Evolutionary conservation across 345 rosid genomes (phyloP).

Genomic region (Trapa bicornis): DNA sequence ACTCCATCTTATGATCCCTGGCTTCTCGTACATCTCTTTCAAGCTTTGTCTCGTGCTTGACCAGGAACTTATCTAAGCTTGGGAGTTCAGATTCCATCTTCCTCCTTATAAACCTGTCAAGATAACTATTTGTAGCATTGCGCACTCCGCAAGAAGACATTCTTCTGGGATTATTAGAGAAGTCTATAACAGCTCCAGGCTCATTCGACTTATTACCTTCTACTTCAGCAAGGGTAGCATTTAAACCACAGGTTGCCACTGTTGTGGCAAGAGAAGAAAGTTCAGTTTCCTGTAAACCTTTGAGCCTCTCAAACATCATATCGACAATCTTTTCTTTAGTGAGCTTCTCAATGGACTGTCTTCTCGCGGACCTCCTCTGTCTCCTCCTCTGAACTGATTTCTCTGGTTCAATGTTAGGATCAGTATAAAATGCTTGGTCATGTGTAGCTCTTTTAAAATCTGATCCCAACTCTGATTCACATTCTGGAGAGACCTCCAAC

Average conservation of each 20-base stretch:
- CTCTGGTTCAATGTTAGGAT: conserved; percentile 18
- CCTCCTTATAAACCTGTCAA: conserved; percentile 11
- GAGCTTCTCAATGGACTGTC: conserved; percentile 46
- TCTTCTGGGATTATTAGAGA: conserved; percentile 21
- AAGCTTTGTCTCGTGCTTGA: conserved; percentile 64
- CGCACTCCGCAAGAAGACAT: conserved; percentile 32
- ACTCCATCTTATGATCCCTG: conserved; percentile 27
- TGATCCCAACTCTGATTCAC: conserved; percentile 48
- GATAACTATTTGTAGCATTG: conserved; percentile 18
- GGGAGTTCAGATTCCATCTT: conserved; percentile 36
- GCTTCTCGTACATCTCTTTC: conserved; percentile 86
- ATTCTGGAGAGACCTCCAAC: conserved; percentile 39
- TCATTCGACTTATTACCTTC: conserved; percentile 29
- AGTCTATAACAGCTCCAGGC: conserved; percentile 19
- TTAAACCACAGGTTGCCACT: conserved; percentile 92
- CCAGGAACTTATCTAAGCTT: conserved; percentile 71
- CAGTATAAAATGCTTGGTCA: conserved; percentile 16
- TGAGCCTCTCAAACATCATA: conserved; percentile 79
- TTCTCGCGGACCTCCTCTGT: conserved; percentile 41
- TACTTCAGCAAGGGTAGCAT: conserved; percentile 70
- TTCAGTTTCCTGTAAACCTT: conserved; percentile 64
- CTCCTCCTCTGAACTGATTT: conserved; percentile 20
- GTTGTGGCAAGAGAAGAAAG: conserved; percentile 86
- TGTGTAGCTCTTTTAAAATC: conserved; percentile 25
- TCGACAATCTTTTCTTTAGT: conserved; percentile 42